phyloP scores from a whole-genome alignment of 1,284 basidiomycete genomes.

The Ustilago loliicola region DNA sequence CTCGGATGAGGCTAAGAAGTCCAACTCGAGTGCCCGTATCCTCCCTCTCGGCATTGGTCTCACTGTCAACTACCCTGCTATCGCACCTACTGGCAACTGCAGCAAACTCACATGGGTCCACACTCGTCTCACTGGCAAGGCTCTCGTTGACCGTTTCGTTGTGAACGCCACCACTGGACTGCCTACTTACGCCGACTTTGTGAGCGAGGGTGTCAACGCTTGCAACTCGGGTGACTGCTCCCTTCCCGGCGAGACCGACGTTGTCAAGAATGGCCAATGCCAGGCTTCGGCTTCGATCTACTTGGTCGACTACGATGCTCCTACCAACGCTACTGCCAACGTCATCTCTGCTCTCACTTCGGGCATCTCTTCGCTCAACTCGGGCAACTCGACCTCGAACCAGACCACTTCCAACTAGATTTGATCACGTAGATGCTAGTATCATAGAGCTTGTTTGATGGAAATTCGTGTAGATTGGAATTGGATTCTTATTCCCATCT shows the following conservation, averaged over 20 bases:
- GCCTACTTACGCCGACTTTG: conserved; percentile 52
- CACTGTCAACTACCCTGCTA: conserved; percentile 60
- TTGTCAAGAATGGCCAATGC: conserved; percentile 49
- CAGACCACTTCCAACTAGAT: conserved; percentile 1
- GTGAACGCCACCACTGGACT: conserved; percentile 54
- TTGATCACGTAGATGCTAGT: neutral
- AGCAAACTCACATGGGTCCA: conserved; percentile 33
- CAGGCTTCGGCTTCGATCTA: conserved; percentile 56
- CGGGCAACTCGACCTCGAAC: conserved; percentile 23
- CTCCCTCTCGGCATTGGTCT: conserved; percentile 59
- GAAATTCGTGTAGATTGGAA: neutral
- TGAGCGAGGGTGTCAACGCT: conserved; percentile 53
- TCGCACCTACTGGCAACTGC: conserved; percentile 41
- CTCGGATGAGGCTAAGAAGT: conserved; percentile 41
- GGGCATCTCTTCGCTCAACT: conserved; percentile 35
- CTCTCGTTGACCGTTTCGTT: conserved; percentile 53
- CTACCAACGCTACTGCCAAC: conserved; percentile 19
- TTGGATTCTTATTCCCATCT: neutral
- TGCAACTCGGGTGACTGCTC: conserved; percentile 59
- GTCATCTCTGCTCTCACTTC: conserved; percentile 17
- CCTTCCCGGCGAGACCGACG: conserved; percentile 61
- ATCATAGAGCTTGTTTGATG: neutral
- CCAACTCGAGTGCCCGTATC: conserved; percentile 24
- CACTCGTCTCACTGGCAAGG: conserved; percentile 60
- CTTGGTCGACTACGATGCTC: conserved; percentile 63